These are phyloP conservation scores for Agarophyton chilense DNA, from an alignment of 23 red algal species.

Conservation along the genomic window DNA sequence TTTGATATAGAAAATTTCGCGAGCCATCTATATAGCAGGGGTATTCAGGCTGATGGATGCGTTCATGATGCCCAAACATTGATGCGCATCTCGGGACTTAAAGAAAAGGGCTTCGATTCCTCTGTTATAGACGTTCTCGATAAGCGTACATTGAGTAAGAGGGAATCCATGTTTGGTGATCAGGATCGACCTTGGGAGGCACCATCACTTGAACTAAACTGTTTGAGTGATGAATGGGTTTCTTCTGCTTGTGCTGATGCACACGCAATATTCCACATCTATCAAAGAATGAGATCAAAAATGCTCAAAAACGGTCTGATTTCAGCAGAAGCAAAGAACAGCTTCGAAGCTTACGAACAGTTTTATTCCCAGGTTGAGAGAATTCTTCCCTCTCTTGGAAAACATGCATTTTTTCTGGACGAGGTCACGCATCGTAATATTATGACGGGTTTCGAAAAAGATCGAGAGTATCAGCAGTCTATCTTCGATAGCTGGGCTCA, in stretches of 20 bases:
- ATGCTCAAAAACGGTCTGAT: slow-evolving; percentile 1
- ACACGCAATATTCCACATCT: slow-evolving; percentile 13
- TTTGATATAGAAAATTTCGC: neutral
- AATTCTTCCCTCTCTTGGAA: neutral
- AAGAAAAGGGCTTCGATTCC: neutral
- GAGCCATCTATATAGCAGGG: neutral
- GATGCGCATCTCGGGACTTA: neutral
- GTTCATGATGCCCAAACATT: neutral
- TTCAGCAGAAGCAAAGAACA: neutral
- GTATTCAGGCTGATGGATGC: neutral
- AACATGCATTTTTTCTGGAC: neutral
- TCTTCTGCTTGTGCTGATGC: slow-evolving; percentile 14
- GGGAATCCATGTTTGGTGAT: neutral
- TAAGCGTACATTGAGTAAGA: neutral
- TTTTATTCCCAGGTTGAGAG: slow-evolving; percentile 5
- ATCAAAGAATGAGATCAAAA: neutral
- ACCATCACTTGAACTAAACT: neutral
- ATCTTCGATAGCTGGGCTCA: slow-evolving; percentile 77
- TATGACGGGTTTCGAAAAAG: neutral
- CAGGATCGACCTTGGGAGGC: neutral
- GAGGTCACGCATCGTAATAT: neutral
- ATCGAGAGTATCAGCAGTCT: neutral
- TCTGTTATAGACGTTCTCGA: neutral
- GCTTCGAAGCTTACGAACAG: slow-evolving; percentile 7
- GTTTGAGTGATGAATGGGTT: neutral